A percentile compares a stretch with the other conserved stretches of the same genome.
Conservation (phyloP, 306 rosid genomes). For the Bauhinia variegata region DNA sequence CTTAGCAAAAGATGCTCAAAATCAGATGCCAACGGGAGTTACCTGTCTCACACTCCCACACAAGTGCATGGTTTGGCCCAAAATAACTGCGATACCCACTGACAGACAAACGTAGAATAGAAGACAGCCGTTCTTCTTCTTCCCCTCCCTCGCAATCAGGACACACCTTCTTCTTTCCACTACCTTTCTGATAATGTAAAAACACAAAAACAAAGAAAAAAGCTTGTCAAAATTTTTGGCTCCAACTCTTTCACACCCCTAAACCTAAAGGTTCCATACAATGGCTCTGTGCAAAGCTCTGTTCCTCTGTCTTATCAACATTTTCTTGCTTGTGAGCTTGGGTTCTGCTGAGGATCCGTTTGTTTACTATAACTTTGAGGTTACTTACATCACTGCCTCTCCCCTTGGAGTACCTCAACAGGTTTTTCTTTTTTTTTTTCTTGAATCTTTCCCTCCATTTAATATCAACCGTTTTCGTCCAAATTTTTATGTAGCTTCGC, state of each 20-base stretch:
- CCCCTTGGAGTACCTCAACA: slow-evolving; percentile 61
- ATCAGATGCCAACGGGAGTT: slow-evolving; percentile 8
- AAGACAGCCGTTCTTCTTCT: slow-evolving; percentile 22
- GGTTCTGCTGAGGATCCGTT: slow-evolving; percentile 55
- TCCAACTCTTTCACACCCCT: background rate
- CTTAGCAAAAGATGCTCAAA: background rate
- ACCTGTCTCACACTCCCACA: background rate
- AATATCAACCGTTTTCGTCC: background rate
- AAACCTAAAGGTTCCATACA: slow-evolving; percentile 15
- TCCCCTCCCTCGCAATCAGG: background rate
- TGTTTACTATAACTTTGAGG: slow-evolving; percentile 43
- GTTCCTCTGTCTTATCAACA: slow-evolving; percentile 34
- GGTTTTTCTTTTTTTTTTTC: slow-evolving; percentile 38
- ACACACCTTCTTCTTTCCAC: background rate
- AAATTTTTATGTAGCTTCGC: slow-evolving; percentile 20
- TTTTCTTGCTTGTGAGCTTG: slow-evolving; percentile 46
- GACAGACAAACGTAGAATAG: background rate
- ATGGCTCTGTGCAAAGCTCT: slow-evolving; percentile 45
- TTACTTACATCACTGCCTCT: slow-evolving; percentile 60
- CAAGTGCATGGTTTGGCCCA: too few species aligned
- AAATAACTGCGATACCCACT: background rate
- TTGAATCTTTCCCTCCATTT: slow-evolving; percentile 6
- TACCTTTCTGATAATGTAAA: slow-evolving; percentile 45
- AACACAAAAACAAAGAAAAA: slow-evolving; percentile 20
- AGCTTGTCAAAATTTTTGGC: background rate